Evolutionary conservation across 352 stramenopile species (phyloP), one percentile per base, ranked within the genome.

Genomic region (Phytophthora boehmeriae): DNA sequence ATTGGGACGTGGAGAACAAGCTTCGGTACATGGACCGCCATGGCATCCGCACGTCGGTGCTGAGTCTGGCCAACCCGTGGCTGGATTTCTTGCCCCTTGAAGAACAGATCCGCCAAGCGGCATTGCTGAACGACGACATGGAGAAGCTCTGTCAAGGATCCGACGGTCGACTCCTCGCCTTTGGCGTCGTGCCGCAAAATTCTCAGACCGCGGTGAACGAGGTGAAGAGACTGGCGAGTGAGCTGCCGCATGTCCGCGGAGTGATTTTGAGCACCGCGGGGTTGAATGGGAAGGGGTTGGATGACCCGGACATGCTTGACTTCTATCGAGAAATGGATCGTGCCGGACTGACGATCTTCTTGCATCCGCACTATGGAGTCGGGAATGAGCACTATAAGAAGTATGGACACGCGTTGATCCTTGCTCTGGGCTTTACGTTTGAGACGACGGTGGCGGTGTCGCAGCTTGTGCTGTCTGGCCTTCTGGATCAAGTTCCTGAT

Each of bases 41-140:
- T 52, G 79, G 79, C n/a, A 89, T 88, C 56, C 54, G 47, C 34
- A 63, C 63, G 39, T 87, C 76, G 4, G 72, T 88, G 32, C 57
- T 90, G 32, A 84, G 71, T 61, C 71, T 89, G 5, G 80, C 80
- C n/a, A 89, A 89, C 47, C 80, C 80, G 55, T 90, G 80, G 80
- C 66, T 90, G 19, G 80, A 90, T 51, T 90, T 90, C 61, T 54
- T 90, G 43, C 62, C 75, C 0, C n/a, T 73, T 19, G 35, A 57
- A 0, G 77, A 89, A 54, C 78, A 86, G 39, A 52, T 61, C 16
- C 50, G 19, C 8, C 75, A 90, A 64, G 76, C 78, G 23, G 53
- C 62, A 14, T 39, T 71, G 10, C 56, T 89, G 19, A 89, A 90
- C 43, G 66, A 87, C 32, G 80, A 89, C 46, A 78, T 88, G 38